Evolutionary conservation across 179 eudicot species (phyloP).

Genomic region (Silene vulgaris): DNA sequence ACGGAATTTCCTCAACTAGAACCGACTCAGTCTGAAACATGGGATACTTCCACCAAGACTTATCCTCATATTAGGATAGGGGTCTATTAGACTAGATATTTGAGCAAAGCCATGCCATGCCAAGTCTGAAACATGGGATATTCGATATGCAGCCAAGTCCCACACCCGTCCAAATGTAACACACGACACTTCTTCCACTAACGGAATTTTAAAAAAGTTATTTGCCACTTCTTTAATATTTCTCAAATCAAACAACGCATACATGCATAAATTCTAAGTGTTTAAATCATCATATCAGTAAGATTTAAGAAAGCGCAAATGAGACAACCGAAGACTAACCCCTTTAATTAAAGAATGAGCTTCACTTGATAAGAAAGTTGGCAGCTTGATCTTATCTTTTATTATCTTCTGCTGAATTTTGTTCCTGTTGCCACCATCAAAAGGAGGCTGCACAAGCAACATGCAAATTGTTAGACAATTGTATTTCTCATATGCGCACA

Average conservation of each 20-base stretch:
- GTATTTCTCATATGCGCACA: neutral
- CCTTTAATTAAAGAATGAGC: slow-evolving; percentile 80
- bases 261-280: neutral
- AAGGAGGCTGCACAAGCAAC: slow-evolving; percentile 66
- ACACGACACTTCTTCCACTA: neutral
- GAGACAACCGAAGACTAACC: slow-evolving; percentile 32
- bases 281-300: neutral
- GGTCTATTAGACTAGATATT: neutral
- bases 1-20: neutral
- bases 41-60: too few species aligned
- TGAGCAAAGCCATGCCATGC: neutral
- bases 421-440: slow-evolving; percentile 58
- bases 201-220: neutral
- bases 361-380: slow-evolving; percentile 69
- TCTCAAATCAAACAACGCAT: neutral
- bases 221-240: neutral
- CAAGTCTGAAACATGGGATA: neutral
- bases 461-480: neutral
- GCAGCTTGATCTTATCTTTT: slow-evolving; percentile 80
- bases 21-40: too few species aligned
- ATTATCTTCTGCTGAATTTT: slow-evolving; percentile 72
- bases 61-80: neutral
- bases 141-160: neutral
- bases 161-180: neutral
- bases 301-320: slow-evolving; percentile 4